Evolutionary conservation across 2,329 filamentous ascomycete species (phyloP), one percentile per base, ranked within the genome.

Genomic region (Xylariaceae sp.): DNA sequence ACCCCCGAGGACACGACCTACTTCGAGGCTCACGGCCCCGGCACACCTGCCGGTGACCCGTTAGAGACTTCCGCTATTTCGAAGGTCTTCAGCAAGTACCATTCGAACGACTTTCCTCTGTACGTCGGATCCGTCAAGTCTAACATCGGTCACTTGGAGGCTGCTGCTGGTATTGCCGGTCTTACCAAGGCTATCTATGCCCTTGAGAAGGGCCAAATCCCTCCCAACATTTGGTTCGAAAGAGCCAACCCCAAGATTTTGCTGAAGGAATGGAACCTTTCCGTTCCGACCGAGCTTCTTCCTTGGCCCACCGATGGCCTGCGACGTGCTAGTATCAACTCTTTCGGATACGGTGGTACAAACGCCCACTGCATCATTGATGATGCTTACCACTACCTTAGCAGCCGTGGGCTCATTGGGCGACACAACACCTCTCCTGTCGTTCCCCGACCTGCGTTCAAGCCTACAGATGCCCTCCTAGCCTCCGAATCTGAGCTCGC

Each of bases 41-140:
- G 66, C 63, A 79, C 77, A 6, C 62, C 64, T 8, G 70, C 71
- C 2, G 78, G 77, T 9, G 77, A 79, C 53, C 73, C 76, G 0
- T 58, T 71, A n/a, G 78, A 80, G 58, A 73, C 74, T 9, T 57
- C 63, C 6, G 76, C 75, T 2, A 71, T 79, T 23, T 64, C 65
- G 0, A 54, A 61, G 5, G 68, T 70, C 2, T 74, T 75, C 23
- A 61, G 60, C 23, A 58, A 60, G 37, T 46, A 63, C n/a, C 53
- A 67, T n/a, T 54, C 59, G 3, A 36, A 53, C 8, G 48, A 65
- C 1, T 53, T 59, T 9, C 68, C 64, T 9, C 50, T 72, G 6
- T 63, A 58, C 34, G 56, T 70, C 23, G 68, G 68, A 8, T 69
- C 66, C 3, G 65, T 70, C n/a, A 70, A 70, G 39, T 67, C 66